Percentiles rank a stretch among this genome's conserved stretches.
Evolutionary conservation across 1,284 basidiomycete species (phyloP).

Genomic region (Puccinia horiana): DNA sequence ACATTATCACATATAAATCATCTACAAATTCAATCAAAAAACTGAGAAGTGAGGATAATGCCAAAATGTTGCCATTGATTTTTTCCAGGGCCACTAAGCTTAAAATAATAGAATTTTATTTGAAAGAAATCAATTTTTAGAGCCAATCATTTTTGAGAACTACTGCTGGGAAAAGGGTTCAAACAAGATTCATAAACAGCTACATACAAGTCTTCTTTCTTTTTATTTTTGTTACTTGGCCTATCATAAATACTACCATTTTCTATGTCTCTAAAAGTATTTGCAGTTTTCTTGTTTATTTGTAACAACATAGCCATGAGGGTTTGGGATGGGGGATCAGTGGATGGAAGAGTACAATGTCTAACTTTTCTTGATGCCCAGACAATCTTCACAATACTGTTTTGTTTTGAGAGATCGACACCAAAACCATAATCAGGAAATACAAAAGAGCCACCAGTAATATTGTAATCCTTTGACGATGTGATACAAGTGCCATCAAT

Average conservation of each 20-base stretch:
- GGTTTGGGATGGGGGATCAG: background rate
- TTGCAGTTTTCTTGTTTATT: background rate
- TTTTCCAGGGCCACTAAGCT: too few species aligned
- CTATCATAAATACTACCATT: background rate
- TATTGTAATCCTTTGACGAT: background rate
- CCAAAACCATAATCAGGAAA: background rate
- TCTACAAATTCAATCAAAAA: too few species aligned
- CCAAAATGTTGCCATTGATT: too few species aligned
- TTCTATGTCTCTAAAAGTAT: background rate
- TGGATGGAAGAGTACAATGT: background rate
- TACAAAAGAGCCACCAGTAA: background rate
- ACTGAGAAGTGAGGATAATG: too few species aligned
- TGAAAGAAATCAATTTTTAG: too few species aligned
- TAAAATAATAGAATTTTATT: too few species aligned
- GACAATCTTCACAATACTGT: background rate
- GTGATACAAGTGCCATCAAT: background rate
- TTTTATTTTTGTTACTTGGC: background rate
- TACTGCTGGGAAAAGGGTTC: too few species aligned
- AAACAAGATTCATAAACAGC: too few species aligned
- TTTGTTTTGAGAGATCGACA: background rate
- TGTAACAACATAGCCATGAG: background rate
- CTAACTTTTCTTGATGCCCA: background rate
- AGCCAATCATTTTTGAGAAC: too few species aligned
- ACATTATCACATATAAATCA: too few species aligned
- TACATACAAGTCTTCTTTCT: background rate